These are phyloP conservation scores for Debaryomyces maramus DNA, from an alignment of 805 yeast species.

Conservation along the genomic window DNA sequence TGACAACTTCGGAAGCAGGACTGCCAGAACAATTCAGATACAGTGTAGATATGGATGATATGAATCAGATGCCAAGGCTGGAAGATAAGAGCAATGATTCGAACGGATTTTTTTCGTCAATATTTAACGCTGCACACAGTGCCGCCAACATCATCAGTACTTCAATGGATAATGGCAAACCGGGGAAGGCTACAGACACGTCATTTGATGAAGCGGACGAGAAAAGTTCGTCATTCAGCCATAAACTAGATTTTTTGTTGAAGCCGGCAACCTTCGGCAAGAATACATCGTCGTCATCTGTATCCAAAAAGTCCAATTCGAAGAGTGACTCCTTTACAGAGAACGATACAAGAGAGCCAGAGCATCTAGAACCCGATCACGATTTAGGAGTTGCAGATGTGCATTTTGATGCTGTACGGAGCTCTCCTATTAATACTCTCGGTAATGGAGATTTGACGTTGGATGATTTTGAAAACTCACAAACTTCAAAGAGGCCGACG, in stretches of 20 bases:
- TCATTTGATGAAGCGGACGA: constrained; percentile 5
- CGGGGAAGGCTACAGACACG: neutral
- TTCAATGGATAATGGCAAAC: constrained; percentile 8
- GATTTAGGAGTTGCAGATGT: constrained; percentile 32
- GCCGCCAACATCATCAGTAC: constrained; percentile 34
- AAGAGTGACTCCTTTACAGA: constrained; percentile 3
- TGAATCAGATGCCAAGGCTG: neutral
- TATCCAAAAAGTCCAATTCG: neutral
- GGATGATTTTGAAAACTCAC: constrained; percentile 14
- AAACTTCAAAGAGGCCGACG: constrained; percentile 1
- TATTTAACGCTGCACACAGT: constrained; percentile 48
- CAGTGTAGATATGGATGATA: neutral
- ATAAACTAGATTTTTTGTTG: constrained; percentile 24
- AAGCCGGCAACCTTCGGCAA: constrained; percentile 18
- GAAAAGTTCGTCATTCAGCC: constrained; percentile 19
- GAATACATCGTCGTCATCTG: constrained; percentile 10
- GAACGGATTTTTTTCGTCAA: constrained; percentile 42
- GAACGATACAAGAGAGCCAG: too few relatives aligned
- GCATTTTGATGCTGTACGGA: constrained; percentile 48
- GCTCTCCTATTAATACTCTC: constrained; percentile 46
- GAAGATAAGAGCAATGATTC: constrained; percentile 5
- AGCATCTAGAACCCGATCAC: neutral
- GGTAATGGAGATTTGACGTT: constrained; percentile 48
- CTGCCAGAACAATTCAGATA: neutral
- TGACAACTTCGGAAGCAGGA: neutral